These are phyloP conservation scores for Dryadomyces quercus-mongolicae DNA, from an alignment of 2,329 filamentous ascomycete species.

Conservation along the genomic window DNA sequence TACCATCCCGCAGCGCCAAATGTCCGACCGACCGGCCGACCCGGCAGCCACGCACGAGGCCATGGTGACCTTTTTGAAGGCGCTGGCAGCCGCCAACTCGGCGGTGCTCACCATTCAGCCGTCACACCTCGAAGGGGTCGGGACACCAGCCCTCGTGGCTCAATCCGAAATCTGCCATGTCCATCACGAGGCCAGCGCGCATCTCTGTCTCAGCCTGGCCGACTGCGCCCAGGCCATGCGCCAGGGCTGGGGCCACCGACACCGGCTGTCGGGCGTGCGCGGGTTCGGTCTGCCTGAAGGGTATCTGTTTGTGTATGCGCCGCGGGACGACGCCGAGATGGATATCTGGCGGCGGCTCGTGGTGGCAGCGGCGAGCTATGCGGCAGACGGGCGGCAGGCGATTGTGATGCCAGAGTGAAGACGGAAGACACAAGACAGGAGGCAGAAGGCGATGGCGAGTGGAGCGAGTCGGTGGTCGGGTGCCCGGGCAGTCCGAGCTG, in stretches of 20 bases:
- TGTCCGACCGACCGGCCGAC: slow-evolving; percentile 12
- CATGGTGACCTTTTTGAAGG: slow-evolving; percentile 17
- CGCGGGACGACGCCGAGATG: slow-evolving; percentile 23
- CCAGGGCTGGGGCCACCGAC: slow-evolving; percentile 27
- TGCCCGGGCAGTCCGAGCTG: too few relatives aligned
- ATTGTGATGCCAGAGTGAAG: slow-evolving; percentile 1
- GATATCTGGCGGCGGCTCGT: slow-evolving; percentile 17
- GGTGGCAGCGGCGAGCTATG: slow-evolving; percentile 10
- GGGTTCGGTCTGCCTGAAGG: slow-evolving; percentile 18
- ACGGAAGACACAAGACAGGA: too few relatives aligned
- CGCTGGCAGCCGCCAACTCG: slow-evolving; percentile 15
- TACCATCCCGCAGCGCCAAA: slow-evolving; percentile 27
- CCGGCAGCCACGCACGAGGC: slow-evolving; percentile 3
- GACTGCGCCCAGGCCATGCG: slow-evolving; percentile 23
- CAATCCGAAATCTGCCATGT: slow-evolving; percentile 24
- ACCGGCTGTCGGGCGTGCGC: slow-evolving; percentile 19
- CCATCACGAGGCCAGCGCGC: slow-evolving; percentile 26
- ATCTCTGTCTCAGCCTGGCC: slow-evolving; percentile 23
- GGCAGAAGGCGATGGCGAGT: too few relatives aligned
- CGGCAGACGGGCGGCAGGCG: neutral
- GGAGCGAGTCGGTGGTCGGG: too few relatives aligned
- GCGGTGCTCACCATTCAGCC: slow-evolving; percentile 14
- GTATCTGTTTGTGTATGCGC: slow-evolving; percentile 29
- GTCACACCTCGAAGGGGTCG: slow-evolving; percentile 21
- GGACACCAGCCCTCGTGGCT: slow-evolving; percentile 16